Conservation (phyloP, 306 rosid genomes). For the Lathyrus aphaca region DNA sequence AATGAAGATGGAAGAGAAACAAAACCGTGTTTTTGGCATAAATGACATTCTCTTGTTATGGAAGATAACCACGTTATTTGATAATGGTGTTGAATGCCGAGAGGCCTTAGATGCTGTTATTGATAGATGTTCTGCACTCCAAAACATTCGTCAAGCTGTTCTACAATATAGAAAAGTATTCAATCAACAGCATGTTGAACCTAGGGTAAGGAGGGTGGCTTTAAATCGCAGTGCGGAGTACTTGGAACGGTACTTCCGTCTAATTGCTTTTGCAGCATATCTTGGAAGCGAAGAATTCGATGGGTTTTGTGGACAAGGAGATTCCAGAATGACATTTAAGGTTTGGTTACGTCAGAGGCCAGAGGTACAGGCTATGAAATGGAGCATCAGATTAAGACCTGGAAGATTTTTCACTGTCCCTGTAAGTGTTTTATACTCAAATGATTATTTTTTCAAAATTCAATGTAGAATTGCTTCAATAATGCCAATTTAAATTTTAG, state of each 20-base stretch:
- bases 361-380: conserved; percentile 90
- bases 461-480: conserved; percentile 4
- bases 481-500: conserved; percentile 52
- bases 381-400: conserved; percentile 88
- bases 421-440: conserved; percentile 49
- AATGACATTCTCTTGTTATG: conserved; percentile 85
- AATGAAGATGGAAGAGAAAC: conserved; percentile 52
- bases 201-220: conserved; percentile 88
- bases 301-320: conserved; percentile 79
- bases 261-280: conserved; percentile 94
- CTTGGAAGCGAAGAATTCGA: conserved; percentile 94
- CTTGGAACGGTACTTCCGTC: conserved; percentile 86
- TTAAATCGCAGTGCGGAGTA: conserved; percentile 89
- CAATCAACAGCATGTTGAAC: conserved; percentile 89
- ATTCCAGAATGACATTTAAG: conserved; percentile 74
- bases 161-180: conserved; percentile 73
- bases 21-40: conserved; percentile 75
- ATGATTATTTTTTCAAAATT: not conserved
- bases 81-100: conserved; percentile 88
- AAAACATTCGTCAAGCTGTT: conserved; percentile 92
- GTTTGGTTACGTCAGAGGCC: conserved; percentile 84
- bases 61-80: conserved; percentile 87
- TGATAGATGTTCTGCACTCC: conserved; percentile 91
- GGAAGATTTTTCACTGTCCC: conserved; percentile 86
- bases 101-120: conserved; percentile 88